These are phyloP conservation scores for Lithospermum erythrorhizon DNA, from an alignment of 257 asterid genomes.

Conservation along the genomic window DNA sequence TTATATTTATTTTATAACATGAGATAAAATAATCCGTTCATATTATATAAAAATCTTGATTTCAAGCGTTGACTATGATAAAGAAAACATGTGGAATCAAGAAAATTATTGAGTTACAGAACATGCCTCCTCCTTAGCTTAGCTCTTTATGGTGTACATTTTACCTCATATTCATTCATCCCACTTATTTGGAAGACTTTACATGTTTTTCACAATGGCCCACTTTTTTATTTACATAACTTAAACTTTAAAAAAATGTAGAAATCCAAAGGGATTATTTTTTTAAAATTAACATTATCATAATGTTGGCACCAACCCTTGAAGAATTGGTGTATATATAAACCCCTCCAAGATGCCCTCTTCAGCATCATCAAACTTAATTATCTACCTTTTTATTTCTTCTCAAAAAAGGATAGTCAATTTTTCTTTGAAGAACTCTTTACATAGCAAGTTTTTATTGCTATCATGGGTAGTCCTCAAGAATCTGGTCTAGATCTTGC, in stretches of 20 bases:
- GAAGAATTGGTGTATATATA: neutral
- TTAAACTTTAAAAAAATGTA: neutral
- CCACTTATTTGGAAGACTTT: constrained; percentile 16
- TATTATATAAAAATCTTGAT: too few relatives aligned
- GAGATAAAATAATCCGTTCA: too few relatives aligned
- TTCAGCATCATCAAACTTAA: neutral
- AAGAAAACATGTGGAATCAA: neutral
- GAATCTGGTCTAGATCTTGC: constrained; percentile 11
- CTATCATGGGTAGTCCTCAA: constrained; percentile 12
- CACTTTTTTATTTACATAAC: neutral
- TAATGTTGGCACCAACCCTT: neutral
- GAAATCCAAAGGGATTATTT: too few relatives aligned
- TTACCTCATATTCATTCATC: constrained; percentile 23
- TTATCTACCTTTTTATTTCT: neutral
- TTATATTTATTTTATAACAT: too few relatives aligned
- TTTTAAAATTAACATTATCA: neutral
- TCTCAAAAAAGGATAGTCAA: constrained; percentile 10
- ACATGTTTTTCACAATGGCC: constrained; percentile 7
- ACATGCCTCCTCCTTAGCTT: constrained; percentile 5
- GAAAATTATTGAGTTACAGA: constrained; percentile 7
- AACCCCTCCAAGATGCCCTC: neutral
- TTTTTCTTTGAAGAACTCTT: too few relatives aligned
- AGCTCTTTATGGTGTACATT: neutral
- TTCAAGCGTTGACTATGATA: too few relatives aligned
- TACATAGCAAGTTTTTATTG: neutral